Evolutionary conservation across 2,329 filamentous ascomycete genomes (phyloP).

Genomic region (Dactylellina parvicollis): DNA sequence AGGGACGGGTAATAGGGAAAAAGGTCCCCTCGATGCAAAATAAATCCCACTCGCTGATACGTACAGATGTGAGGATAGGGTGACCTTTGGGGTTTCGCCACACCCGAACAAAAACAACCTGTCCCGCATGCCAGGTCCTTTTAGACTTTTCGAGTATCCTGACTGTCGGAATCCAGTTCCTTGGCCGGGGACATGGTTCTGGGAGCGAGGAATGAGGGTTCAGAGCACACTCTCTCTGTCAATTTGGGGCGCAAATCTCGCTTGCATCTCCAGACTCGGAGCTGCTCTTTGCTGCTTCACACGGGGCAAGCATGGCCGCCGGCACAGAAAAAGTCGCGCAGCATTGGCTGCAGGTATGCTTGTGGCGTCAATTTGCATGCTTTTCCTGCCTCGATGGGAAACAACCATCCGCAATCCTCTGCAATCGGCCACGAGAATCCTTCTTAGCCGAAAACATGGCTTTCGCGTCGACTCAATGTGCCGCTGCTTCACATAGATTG

Average conservation of each 20-base stretch:
- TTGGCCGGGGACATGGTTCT: constrained; percentile 54
- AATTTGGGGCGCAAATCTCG: constrained; percentile 26
- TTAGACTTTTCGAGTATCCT: constrained; percentile 53
- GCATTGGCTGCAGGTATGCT: constrained; percentile 39
- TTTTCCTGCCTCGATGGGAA: constrained; percentile 42
- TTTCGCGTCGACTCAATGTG: constrained; percentile 36
- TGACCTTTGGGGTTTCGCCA: constrained; percentile 24
- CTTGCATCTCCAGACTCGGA: constrained; percentile 51
- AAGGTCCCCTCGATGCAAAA: constrained; percentile 26
- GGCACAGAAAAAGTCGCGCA: constrained; percentile 44
- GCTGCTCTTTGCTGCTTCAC: constrained; percentile 15
- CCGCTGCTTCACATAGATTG: constrained; percentile 53
- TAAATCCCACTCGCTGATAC: constrained; percentile 20
- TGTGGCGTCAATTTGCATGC: constrained; percentile 53
- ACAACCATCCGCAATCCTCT: not conserved
- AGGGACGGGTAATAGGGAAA: constrained; percentile 52
- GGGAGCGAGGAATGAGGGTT: constrained; percentile 46
- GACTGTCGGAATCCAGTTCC: constrained; percentile 52
- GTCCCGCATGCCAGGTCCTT: constrained; percentile 49
- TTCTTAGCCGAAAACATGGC: constrained; percentile 36
- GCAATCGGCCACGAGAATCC: constrained; percentile 19
- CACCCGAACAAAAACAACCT: constrained; percentile 42
- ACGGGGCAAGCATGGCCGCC: constrained; percentile 9
- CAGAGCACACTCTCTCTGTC: constrained; percentile 38
- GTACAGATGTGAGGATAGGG: constrained; percentile 10